Percentiles rank a stretch among this genome's conserved stretches.
Evolutionary conservation across 108 stramenopile genomes (phyloP).

Genomic region (Skeletonema menzelii): DNA sequence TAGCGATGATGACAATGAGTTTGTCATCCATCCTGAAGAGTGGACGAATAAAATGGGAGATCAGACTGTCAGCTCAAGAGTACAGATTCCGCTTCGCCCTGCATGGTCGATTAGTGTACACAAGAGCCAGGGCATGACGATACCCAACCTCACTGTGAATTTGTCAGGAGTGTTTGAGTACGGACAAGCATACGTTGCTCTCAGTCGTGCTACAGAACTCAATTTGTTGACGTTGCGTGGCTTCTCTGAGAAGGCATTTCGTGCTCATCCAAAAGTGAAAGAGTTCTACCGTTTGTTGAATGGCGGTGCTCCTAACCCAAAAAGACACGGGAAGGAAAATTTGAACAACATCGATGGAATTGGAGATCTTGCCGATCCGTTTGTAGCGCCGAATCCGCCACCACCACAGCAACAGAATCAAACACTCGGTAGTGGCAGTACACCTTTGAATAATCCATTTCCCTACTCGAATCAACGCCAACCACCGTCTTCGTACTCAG

Average conservation of each 20-base stretch:
- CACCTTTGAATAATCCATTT: not conserved
- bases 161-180: constrained; percentile 83
- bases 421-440: not conserved
- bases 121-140: constrained; percentile 77
- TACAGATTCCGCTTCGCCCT: constrained; percentile 66
- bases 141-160: constrained; percentile 79
- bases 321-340: not conserved
- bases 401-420: not conserved
- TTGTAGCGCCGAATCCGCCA: not conserved
- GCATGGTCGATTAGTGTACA: constrained; percentile 85
- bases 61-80: constrained; percentile 33
- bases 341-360: not conserved
- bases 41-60: constrained; percentile 48
- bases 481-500: not conserved
- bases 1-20: constrained; percentile 20
- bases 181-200: constrained; percentile 92
- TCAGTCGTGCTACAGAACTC: constrained; percentile 75
- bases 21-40: constrained; percentile 45
- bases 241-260: constrained; percentile 52
- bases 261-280: constrained; percentile 53
- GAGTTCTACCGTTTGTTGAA: constrained; percentile 11
- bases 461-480: constrained; percentile 12
- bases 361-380: not conserved
- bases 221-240: constrained; percentile 57
- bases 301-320: constrained; percentile 1